Conservation (phyloP, 345 rosid species). For the Salix arbutifolia region DNA sequence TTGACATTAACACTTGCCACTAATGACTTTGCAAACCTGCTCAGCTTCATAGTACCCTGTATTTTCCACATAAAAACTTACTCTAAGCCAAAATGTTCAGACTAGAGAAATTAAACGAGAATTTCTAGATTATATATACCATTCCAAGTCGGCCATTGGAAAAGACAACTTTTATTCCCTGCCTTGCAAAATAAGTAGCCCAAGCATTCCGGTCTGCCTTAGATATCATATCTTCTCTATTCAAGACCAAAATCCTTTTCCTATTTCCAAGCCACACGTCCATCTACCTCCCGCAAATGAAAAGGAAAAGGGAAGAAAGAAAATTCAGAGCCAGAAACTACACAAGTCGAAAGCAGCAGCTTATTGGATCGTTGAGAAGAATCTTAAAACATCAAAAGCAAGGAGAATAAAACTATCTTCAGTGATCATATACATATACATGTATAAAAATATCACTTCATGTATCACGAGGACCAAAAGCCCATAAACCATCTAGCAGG, state of each 20-base stretch:
- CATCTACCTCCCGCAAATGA: constrained; percentile 45
- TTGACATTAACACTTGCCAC: constrained; percentile 75
- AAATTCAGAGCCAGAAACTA: not conserved
- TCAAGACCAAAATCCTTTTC: constrained; percentile 79
- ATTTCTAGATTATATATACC: constrained; percentile 38
- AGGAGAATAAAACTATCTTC: not conserved
- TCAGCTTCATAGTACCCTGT: constrained; percentile 81
- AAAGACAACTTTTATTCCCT: constrained; percentile 70
- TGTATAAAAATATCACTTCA: too few species aligned
- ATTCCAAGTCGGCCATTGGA: constrained; percentile 75
- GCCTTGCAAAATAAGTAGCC: constrained; percentile 79
- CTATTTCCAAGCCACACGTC: constrained; percentile 92
- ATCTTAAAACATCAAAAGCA: not conserved
- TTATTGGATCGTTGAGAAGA: not conserved
- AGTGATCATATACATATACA: not conserved
- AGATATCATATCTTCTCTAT: constrained; percentile 93
- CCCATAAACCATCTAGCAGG: not conserved
- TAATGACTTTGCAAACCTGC: constrained; percentile 63
- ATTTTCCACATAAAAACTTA: constrained; percentile 15
- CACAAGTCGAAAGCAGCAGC: not conserved
- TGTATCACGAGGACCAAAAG: not conserved
- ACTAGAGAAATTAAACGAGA: not conserved
- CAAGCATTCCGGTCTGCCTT: constrained; percentile 82
- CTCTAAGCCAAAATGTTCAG: not conserved
- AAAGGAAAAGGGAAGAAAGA: not conserved